phyloP scores from a whole-genome alignment of 176 grass and related monocot genomes.

The Triticum dicoccoides region DNA sequence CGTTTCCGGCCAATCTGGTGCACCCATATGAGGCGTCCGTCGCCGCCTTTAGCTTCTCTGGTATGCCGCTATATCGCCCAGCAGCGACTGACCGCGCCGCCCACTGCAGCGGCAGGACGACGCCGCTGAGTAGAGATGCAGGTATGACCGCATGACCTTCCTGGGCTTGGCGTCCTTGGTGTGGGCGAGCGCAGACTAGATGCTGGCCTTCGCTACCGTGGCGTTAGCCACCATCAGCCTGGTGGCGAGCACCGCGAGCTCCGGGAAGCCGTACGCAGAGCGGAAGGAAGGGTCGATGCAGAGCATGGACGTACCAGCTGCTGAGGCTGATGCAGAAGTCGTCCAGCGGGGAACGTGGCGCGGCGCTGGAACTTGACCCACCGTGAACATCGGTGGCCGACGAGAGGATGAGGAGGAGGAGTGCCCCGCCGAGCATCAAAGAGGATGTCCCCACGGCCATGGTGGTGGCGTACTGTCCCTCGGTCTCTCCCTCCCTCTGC shows the following conservation, averaged over 20 bases:
- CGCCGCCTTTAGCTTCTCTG: not conserved
- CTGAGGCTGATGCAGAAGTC: slow-evolving; percentile 3
- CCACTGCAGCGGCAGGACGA: slow-evolving; percentile 10
- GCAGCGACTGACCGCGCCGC: not conserved
- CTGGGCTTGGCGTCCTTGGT: no score
- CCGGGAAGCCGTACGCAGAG: not conserved
- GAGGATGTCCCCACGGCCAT: no score
- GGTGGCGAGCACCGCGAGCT: slow-evolving; percentile 17
- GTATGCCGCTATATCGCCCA: not conserved
- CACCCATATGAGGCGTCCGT: not conserved
- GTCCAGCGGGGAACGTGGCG: not conserved
- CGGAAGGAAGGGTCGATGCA: slow-evolving; percentile 9
- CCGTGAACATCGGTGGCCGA: no score
- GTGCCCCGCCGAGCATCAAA: no score
- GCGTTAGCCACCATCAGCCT: not conserved
- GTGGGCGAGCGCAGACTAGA: not conserved
- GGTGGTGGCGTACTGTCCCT: no score
- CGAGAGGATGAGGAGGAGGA: no score
- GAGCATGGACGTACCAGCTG: slow-evolving; percentile 21
- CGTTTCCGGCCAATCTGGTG: not conserved
- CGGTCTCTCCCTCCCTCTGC: no score
- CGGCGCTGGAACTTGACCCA: no score
- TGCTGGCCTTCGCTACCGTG: not conserved
- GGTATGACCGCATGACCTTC: not conserved
- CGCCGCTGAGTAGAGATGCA: slow-evolving; percentile 25